Evolutionary conservation across 352 stramenopile species (phyloP).

Genomic region (Phytophthora nicotianae): DNA sequence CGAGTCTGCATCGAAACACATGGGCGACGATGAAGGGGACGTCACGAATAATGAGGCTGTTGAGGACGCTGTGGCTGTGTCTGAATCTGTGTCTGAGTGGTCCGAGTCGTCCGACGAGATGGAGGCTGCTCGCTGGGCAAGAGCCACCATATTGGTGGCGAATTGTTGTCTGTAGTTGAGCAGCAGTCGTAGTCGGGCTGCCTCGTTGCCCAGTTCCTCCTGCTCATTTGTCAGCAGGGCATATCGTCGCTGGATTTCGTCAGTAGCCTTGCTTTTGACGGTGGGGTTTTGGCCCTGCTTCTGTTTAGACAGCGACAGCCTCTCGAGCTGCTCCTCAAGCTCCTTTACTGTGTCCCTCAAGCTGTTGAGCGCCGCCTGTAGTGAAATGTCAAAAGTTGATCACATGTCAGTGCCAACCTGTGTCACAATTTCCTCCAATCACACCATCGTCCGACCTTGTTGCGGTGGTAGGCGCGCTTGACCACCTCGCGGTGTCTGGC

Average conservation of each 20-base stretch:
- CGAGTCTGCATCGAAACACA: constrained; percentile 15
- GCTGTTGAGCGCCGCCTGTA: constrained; percentile 53
- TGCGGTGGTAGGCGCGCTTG: constrained; percentile 75
- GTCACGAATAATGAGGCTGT: constrained; percentile 16
- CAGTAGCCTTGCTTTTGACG: not conserved
- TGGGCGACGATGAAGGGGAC: constrained; percentile 20
- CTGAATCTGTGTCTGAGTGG: constrained; percentile 32
- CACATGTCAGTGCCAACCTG: not conserved
- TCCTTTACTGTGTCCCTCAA: constrained; percentile 57
- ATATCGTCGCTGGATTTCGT: constrained; percentile 44
- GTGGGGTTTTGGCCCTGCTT: not conserved
- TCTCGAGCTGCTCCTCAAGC: constrained; percentile 56
- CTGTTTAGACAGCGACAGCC: constrained; percentile 40
- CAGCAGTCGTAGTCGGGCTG: constrained; percentile 44
- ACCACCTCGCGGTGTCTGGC: constrained; percentile 74
- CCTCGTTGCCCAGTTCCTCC: constrained; percentile 49
- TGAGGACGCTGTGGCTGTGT: constrained; percentile 29
- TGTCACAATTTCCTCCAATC: not conserved
- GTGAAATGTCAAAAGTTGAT: constrained; percentile 18
- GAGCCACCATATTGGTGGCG: constrained; percentile 35
- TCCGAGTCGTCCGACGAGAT: constrained; percentile 30
- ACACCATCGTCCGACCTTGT: constrained; percentile 48
- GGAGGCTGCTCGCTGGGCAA: constrained; percentile 21
- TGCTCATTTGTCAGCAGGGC: constrained; percentile 46
- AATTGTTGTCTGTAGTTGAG: constrained; percentile 52